Percentiles rank a stretch among this genome's conserved stretches.
These are phyloP conservation scores for Cupressus sempervirens DNA, from an alignment of 75 land plant species.

Conservation along the genomic window DNA sequence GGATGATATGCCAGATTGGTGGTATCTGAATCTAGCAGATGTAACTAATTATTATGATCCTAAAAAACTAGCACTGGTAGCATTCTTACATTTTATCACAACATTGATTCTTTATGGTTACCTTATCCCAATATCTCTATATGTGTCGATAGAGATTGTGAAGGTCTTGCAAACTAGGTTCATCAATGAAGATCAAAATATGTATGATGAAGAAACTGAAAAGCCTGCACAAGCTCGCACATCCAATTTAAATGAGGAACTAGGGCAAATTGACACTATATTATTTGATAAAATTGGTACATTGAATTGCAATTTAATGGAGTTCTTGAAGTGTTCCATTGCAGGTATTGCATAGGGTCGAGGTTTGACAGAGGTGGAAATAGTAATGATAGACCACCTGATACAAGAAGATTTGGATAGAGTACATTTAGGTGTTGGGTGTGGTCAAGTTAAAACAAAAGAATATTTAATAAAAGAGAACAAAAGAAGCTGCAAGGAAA, in stretches of 20 bases:
- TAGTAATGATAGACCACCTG: conserved; percentile 31
- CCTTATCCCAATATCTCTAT: conserved; percentile 49
- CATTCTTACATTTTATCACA: conserved; percentile 46
- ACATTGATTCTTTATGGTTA: conserved; percentile 42
- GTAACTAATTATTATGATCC: conserved; percentile 36
- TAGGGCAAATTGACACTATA: conserved; percentile 74
- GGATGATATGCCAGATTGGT: conserved; percentile 31
- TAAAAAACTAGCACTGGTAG: conserved; percentile 26
- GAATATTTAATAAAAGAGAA: not conserved
- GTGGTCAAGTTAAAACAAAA: not conserved
- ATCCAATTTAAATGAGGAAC: conserved; percentile 69
- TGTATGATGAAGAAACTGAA: conserved; percentile 60
- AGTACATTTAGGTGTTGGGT: not conserved
- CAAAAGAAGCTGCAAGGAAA: no score
- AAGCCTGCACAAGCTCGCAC: conserved; percentile 73
- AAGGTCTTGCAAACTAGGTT: conserved; percentile 47
- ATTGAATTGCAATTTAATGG: conserved; percentile 90
- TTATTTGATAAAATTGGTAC: conserved; percentile 90
- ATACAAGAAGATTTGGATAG: not conserved
- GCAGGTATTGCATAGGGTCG: conserved; percentile 74
- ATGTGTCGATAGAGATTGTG: conserved; percentile 50
- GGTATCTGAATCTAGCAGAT: conserved; percentile 49
- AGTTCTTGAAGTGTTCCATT: conserved; percentile 85
- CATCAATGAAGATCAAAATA: conserved; percentile 47
- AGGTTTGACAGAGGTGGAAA: conserved; percentile 73